Conservation (phyloP, 495 filamentous ascomycete species). For the Penicilliopsis zonata region DNA sequence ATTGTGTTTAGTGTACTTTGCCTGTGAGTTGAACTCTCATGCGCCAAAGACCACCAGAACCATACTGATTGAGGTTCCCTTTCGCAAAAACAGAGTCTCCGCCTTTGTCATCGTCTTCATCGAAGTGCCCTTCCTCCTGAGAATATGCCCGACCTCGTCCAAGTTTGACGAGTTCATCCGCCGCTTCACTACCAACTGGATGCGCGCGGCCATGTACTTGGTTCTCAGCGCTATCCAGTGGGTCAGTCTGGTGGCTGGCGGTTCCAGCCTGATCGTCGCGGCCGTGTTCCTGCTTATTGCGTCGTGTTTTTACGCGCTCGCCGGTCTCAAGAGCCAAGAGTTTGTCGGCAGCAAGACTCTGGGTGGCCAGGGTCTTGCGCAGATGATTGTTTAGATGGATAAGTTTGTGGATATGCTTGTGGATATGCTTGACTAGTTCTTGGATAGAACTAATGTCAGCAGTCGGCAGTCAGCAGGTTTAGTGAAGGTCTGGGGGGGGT, state of each 20-base stretch:
- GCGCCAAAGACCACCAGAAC: too few relatives aligned
- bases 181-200: conserved; percentile 87
- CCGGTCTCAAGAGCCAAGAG: conserved; percentile 80
- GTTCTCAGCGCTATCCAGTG: conserved; percentile 75
- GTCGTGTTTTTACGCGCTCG: conserved; percentile 68
- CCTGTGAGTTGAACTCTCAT: conserved; percentile 49
- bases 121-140: conserved; percentile 89
- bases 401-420: neutral
- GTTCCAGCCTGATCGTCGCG: conserved; percentile 70
- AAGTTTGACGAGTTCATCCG: conserved; percentile 87
- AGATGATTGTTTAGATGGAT: conserved; percentile 98
- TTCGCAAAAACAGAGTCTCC: conserved; percentile 61
- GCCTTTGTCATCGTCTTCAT: conserved; percentile 88
- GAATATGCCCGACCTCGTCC: conserved; percentile 92
- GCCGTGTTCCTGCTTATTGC: conserved; percentile 72
- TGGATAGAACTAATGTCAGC: too few relatives aligned
- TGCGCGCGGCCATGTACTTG: conserved; percentile 84
- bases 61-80: too few relatives aligned
- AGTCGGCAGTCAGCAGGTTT: too few relatives aligned
- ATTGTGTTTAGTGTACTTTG: conserved; percentile 76
- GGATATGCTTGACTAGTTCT: conserved; percentile 5
- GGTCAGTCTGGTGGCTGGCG: conserved; percentile 48
- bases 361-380: conserved; percentile 85
- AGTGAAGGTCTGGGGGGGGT: too few relatives aligned
- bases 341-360: conserved; percentile 96